phyloP scores from a whole-genome alignment of 176 grass and related monocot genomes.

The Oryza brachyantha region DNA sequence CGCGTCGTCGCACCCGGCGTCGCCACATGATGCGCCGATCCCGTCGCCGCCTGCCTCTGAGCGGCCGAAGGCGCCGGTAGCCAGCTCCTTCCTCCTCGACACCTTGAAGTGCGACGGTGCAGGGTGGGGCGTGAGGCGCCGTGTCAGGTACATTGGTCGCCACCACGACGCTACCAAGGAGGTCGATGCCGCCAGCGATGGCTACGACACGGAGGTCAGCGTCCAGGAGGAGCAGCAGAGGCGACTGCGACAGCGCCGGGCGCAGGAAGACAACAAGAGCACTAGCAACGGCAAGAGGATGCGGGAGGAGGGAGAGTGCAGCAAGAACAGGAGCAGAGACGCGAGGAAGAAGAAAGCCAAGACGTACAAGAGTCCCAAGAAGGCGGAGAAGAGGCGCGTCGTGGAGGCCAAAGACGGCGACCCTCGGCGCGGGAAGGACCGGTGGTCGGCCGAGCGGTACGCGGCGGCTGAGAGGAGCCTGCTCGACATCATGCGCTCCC shows the following conservation, averaged over 20 bases:
- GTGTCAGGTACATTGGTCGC: constrained; percentile 72
- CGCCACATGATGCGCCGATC: not conserved
- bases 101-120: constrained; percentile 45
- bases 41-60: not conserved
- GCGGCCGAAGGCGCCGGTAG: not conserved
- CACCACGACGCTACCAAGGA: constrained; percentile 42
- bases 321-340: constrained; percentile 19
- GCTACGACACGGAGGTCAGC: constrained; percentile 42
- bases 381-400: constrained; percentile 39
- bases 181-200: constrained; percentile 21
- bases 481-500: constrained; percentile 63
- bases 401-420: constrained; percentile 41
- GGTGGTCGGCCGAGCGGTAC: constrained; percentile 74
- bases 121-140: constrained; percentile 72
- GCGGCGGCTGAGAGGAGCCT: constrained; percentile 62
- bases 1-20: not conserved
- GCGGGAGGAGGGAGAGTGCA: constrained; percentile 21
- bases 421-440: constrained; percentile 54
- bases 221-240: constrained; percentile 23
- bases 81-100: constrained; percentile 46
- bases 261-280: constrained; percentile 26
- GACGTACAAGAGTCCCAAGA: constrained; percentile 22
- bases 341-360: constrained; percentile 29
- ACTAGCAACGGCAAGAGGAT: constrained; percentile 42
- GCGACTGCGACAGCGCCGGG: not conserved